A percentile compares a stretch with the other conserved stretches of the same genome.
Conservation (phyloP, 371 early-diverging fungal species). For the Paraphysoderma sedebokerense region DNA sequence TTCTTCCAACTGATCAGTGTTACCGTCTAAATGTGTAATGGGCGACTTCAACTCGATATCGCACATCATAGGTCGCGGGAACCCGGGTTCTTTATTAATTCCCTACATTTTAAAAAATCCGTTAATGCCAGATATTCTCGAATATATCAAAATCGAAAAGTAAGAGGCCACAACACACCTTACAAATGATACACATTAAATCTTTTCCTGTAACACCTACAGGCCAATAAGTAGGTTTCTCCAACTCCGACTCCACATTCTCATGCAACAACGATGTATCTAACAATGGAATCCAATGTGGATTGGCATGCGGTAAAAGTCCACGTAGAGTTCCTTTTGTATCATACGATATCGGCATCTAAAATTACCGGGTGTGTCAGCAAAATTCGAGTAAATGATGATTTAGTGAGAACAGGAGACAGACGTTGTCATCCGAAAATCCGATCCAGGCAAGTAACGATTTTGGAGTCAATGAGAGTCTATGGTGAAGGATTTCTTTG, state of each 20-base stretch:
- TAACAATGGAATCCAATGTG: conserved; percentile 55
- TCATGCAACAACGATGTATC: conserved; percentile 25
- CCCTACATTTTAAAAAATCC: conserved; percentile 10
- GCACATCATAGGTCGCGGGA: conserved; percentile 53
- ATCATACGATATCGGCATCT: conserved; percentile 49
- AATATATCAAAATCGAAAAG: not conserved
- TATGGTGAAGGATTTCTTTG: conserved; percentile 44
- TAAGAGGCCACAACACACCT: conserved; percentile 15
- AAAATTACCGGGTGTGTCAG: conserved; percentile 4
- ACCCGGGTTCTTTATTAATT: conserved; percentile 37
- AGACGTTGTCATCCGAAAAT: conserved; percentile 48
- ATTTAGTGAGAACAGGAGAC: conserved; percentile 6
- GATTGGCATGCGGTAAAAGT: conserved; percentile 36
- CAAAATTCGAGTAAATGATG: conserved; percentile 5
- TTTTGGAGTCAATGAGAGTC: conserved; percentile 41
- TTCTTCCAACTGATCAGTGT: conserved; percentile 40
- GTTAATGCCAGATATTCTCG: not conserved
- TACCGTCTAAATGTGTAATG: conserved; percentile 29
- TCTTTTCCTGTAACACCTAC: conserved; percentile 42
- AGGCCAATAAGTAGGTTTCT: conserved; percentile 46
- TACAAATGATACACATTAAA: conserved; percentile 43
- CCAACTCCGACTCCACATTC: conserved; percentile 9
- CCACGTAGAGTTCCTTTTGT: conserved; percentile 41
- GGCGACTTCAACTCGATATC: conserved; percentile 60
- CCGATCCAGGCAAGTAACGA: conserved; percentile 61